These are phyloP conservation scores for Silene conica DNA, from an alignment of 148 eudicot species.

Conservation along the genomic window DNA sequence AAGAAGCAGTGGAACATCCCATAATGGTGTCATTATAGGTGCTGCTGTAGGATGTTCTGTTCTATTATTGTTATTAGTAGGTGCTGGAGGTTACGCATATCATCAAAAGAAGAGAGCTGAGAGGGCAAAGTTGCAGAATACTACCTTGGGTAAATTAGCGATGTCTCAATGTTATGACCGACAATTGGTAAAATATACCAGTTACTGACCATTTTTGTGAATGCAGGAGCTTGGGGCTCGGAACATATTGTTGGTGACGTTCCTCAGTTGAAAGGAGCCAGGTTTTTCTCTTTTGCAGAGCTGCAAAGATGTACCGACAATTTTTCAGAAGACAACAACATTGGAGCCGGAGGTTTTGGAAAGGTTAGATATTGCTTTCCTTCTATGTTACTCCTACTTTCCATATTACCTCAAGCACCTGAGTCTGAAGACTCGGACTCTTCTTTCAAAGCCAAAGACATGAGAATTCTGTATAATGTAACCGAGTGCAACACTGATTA, in stretches of 20 bases:
- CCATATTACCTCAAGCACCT: not conserved
- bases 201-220: conserved; percentile 1
- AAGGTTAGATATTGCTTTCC: conserved; percentile 28
- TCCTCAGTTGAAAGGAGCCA: conserved; percentile 77
- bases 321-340: conserved; percentile 52
- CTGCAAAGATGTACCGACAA: conserved; percentile 57
- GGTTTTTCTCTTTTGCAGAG: conserved; percentile 68
- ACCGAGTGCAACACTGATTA: too few relatives aligned
- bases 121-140: conserved; percentile 38
- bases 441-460: too few relatives aligned
- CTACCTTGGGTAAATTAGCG: conserved; percentile 47
- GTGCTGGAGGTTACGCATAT: conserved; percentile 52
- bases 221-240: conserved; percentile 65
- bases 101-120: conserved; percentile 53
- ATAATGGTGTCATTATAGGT: conserved; percentile 28
- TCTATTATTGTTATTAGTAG: conserved; percentile 37
- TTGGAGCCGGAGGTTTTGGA: conserved; percentile 87
- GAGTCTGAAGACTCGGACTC: not conserved
- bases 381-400: not conserved
- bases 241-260: conserved; percentile 46
- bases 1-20: conserved; percentile 11
- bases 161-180: conserved; percentile 1
- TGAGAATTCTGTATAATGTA: too few relatives aligned
- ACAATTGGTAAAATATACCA: not conserved
- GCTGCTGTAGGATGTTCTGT: conserved; percentile 40